Conservation (phyloP, 352 stramenopile genomes). For the Phytopythium mirpurense region DNA sequence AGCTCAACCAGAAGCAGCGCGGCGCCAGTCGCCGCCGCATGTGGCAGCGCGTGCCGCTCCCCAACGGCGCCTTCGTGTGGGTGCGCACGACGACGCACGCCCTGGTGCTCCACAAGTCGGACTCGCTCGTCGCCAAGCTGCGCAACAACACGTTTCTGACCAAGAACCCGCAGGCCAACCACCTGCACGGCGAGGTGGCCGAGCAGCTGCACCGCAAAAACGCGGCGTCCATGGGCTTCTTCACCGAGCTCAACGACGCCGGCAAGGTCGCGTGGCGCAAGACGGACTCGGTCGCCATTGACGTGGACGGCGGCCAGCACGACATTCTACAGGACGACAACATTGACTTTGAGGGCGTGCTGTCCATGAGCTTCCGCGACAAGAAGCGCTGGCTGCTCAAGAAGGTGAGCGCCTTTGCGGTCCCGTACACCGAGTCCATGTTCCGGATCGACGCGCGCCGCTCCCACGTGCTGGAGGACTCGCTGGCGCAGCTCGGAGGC, state of each 20-base stretch:
- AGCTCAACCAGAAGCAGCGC: conserved; percentile 60
- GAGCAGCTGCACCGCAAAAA: conserved; percentile 79
- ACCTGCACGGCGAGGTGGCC: conserved; percentile 38
- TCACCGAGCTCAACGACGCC: conserved; percentile 46
- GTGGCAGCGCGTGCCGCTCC: conserved; percentile 57
- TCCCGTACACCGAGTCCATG: conserved; percentile 60
- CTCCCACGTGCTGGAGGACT: conserved; percentile 57
- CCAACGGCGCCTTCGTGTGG: conserved; percentile 59
- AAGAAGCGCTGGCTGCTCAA: conserved; percentile 81
- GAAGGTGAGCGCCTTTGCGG: conserved; percentile 40
- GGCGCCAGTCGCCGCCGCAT: conserved; percentile 41
- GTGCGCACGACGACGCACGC: conserved; percentile 37
- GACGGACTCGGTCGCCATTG: conserved; percentile 40
- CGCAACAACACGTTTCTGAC: conserved; percentile 52
- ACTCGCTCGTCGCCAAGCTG: conserved; percentile 52
- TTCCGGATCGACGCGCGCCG: conserved; percentile 58
- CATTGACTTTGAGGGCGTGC: conserved; percentile 60
- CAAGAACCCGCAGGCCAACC: conserved; percentile 39
- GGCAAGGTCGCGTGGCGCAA: conserved; percentile 43
- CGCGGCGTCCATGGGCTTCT: conserved; percentile 61
- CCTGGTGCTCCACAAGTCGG: conserved; percentile 19
- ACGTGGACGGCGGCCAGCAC: conserved; percentile 26
- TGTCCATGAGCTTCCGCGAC: conserved; percentile 62
- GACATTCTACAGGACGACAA: conserved; percentile 19
- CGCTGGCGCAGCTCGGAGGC: conserved; percentile 43